Conservation (phyloP, 2,329 filamentous ascomycete species). For the Phyllosticta capitalensis region DNA sequence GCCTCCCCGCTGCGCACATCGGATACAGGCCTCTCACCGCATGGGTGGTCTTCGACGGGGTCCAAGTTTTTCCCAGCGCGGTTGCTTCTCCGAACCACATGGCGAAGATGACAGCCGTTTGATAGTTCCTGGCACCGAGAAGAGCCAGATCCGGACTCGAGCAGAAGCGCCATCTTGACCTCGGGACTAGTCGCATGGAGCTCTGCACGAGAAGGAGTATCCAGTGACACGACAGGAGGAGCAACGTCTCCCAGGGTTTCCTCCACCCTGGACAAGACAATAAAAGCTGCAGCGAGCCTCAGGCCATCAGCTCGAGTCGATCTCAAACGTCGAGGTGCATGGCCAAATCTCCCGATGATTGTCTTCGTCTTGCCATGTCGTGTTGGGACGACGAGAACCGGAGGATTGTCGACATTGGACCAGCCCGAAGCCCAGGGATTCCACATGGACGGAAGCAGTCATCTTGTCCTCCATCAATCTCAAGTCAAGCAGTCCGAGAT, state of each 20-base stretch:
- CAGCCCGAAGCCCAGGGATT: no score
- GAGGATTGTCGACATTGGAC: neutral
- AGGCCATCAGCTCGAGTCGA: neutral
- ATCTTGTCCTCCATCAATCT: neutral
- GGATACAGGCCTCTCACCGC: neutral
- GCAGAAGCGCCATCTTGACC: neutral
- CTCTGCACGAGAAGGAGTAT: neutral
- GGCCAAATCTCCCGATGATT: neutral
- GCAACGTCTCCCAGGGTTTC: neutral
- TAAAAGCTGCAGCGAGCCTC: neutral
- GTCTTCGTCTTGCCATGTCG: neutral
- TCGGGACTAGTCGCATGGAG: neutral
- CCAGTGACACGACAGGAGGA: neutral
- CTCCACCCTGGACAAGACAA: neutral
- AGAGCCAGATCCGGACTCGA: neutral
- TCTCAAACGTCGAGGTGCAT: neutral
- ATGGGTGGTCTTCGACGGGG: neutral
- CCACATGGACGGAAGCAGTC: neutral
- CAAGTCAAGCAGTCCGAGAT: neutral
- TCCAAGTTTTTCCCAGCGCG: neutral
- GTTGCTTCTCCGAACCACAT: neutral
- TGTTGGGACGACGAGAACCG: neutral
- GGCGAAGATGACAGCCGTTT: neutral
- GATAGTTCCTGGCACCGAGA: neutral
- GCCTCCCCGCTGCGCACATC: neutral